These are phyloP conservation scores for Tetracladium marchalianum DNA, from an alignment of 495 filamentous ascomycete genomes.

Conservation along the genomic window DNA sequence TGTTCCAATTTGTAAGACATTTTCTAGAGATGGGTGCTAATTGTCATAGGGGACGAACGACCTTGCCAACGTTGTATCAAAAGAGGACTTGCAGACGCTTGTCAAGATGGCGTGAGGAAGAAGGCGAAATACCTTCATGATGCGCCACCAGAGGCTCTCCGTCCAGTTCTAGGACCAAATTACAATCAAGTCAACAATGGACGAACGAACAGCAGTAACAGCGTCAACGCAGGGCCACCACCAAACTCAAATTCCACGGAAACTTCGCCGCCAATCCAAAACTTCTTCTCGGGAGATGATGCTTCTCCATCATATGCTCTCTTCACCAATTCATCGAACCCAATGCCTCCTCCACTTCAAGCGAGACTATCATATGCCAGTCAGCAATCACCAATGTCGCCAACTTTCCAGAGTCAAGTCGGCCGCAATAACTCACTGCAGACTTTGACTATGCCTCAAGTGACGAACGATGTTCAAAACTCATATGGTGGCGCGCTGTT, in stretches of 20 bases:
- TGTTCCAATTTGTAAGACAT: background rate
- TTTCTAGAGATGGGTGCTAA: background rate
- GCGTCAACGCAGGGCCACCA: constrained; percentile 18
- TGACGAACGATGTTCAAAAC: constrained; percentile 24
- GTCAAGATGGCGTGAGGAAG: constrained; percentile 93
- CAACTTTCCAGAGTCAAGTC: constrained; percentile 46
- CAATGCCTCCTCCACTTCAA: constrained; percentile 30
- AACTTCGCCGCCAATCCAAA: constrained; percentile 11
- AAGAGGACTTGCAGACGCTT: constrained; percentile 77
- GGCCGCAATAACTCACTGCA: constrained; percentile 18
- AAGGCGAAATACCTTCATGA: constrained; percentile 99
- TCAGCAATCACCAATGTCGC: constrained; percentile 62
- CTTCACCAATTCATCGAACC: constrained; percentile 22
- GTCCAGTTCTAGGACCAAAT: constrained; percentile 44
- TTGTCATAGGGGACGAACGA: constrained; percentile 52
- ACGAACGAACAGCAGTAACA: background rate
- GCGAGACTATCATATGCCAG: constrained; percentile 43
- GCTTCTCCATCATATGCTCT: constrained; percentile 16
- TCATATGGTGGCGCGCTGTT: constrained; percentile 55
- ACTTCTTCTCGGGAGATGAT: constrained; percentile 17
- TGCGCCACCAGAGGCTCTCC: constrained; percentile 64
- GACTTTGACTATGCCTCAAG: constrained; percentile 26
- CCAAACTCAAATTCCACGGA: constrained; percentile 9
- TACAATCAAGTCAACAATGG: constrained; percentile 31
- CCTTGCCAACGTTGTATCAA: constrained; percentile 93